A percentile compares a stretch with the other conserved stretches of the same genome.
phyloP scores from a whole-genome alignment of 352 stramenopile genomes.

The Phytophthora europaea region DNA sequence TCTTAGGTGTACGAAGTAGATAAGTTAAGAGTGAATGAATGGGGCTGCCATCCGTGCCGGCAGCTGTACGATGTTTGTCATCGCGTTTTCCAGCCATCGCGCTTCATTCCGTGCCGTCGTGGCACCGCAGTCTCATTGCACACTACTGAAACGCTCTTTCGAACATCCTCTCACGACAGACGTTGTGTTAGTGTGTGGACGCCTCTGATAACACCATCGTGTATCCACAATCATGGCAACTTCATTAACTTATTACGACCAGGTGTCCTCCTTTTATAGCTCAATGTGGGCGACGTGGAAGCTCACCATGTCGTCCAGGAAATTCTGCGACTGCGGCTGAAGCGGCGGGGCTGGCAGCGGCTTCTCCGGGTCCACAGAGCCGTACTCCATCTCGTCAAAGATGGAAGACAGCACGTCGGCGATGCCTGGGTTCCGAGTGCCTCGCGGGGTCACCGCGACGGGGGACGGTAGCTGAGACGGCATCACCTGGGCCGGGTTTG shows the following conservation, averaged over 20 bases:
- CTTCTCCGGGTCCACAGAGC: constrained; percentile 25
- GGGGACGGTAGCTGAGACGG: constrained; percentile 30
- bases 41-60: not conserved
- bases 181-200: not conserved
- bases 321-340: constrained; percentile 34
- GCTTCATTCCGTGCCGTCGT: constrained; percentile 22
- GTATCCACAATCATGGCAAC: constrained; percentile 22
- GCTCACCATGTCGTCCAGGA: constrained; percentile 58
- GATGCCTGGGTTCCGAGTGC: constrained; percentile 28
- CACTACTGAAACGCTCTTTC: constrained; percentile 13
- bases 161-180: not conserved
- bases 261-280: constrained; percentile 18
- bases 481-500: constrained; percentile 20
- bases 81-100: constrained; percentile 21
- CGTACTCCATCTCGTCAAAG: constrained; percentile 51
- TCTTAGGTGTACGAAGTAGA: constrained; percentile 21
- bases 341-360: constrained; percentile 21
- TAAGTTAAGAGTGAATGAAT: constrained; percentile 25
- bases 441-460: constrained; percentile 15
- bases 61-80: constrained; percentile 21
- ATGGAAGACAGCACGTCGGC: constrained; percentile 45
- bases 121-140: constrained; percentile 10
- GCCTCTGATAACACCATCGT: constrained; percentile 1
- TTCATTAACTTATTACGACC: constrained; percentile 35
- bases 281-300: constrained; percentile 54